These are phyloP conservation scores for Berberis vulgaris DNA, from an alignment of 164 flowering plant genomes.

Conservation along the genomic window DNA sequence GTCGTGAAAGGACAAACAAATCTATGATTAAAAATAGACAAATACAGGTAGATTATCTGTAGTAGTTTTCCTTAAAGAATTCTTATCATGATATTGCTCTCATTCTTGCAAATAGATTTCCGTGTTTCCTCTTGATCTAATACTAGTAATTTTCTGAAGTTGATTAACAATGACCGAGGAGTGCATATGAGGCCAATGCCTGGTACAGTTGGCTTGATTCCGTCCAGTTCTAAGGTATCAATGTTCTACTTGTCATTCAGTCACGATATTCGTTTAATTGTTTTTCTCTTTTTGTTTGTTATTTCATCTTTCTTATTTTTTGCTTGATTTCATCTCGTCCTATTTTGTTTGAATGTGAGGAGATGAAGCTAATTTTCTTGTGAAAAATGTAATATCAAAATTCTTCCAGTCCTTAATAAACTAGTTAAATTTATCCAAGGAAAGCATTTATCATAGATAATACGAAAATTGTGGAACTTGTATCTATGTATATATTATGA, in stretches of 20 bases:
- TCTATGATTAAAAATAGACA: slow-evolving; percentile 65
- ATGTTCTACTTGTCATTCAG: neutral
- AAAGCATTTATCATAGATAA: too few relatives aligned
- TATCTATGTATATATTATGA: too few relatives aligned
- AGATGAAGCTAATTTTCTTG: too few relatives aligned
- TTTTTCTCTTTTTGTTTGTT: too few relatives aligned
- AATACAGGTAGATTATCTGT: slow-evolving; percentile 41
- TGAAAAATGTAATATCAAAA: too few relatives aligned
- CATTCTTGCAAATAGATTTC: neutral
- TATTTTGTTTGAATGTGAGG: too few relatives aligned
- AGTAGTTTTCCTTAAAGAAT: neutral
- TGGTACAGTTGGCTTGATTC: slow-evolving; percentile 31
- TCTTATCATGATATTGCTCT: neutral
- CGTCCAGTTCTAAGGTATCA: slow-evolving; percentile 29
- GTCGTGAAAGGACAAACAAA: slow-evolving; percentile 75
- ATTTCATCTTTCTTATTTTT: too few relatives aligned
- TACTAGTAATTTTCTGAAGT: slow-evolving; percentile 21
- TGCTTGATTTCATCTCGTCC: too few relatives aligned
- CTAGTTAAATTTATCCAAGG: too few relatives aligned
- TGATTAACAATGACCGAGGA: slow-evolving; percentile 54
- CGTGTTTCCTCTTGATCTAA: neutral
- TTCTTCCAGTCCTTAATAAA: too few relatives aligned
- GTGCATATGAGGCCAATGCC: slow-evolving; percentile 63
- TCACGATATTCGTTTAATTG: neutral
- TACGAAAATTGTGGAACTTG: too few relatives aligned